Evolutionary conservation across 2,329 filamentous ascomycete genomes (phyloP).

Genomic region (Cytospora paraplurivora): DNA sequence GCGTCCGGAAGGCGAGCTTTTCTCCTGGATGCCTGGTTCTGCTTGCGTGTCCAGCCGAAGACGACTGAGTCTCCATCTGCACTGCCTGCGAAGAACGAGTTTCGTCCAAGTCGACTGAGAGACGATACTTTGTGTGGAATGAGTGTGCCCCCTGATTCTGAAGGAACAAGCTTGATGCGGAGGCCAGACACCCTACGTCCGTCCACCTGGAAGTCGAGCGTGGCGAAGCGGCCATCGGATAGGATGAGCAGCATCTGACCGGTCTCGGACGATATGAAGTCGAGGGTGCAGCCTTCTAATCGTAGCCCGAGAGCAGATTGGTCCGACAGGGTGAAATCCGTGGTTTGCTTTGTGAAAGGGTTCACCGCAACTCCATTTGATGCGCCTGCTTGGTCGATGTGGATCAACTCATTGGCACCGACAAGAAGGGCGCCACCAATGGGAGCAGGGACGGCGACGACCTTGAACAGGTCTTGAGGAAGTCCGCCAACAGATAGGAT

Average conservation of each 20-base stretch:
- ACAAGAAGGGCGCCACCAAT: constrained; percentile 87
- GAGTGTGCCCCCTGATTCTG: constrained; percentile 63
- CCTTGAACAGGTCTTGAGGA: constrained; percentile 82
- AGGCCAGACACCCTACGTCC: constrained; percentile 89
- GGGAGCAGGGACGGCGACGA: constrained; percentile 80
- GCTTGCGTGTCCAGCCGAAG: constrained; percentile 75
- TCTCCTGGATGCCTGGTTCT: constrained; percentile 61
- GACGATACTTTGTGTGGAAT: constrained; percentile 68
- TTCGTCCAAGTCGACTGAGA: constrained; percentile 66
- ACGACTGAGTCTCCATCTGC: constrained; percentile 81
- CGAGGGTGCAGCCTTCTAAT: constrained; percentile 78
- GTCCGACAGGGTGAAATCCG: constrained; percentile 82
- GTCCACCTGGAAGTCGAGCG: constrained; percentile 83
- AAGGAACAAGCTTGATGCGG: constrained; percentile 65
- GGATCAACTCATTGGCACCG: constrained; percentile 87
- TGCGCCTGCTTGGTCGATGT: constrained; percentile 94
- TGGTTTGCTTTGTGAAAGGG: constrained; percentile 79
- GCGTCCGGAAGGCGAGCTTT: constrained; percentile 63
- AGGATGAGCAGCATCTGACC: constrained; percentile 86
- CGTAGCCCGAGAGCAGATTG: constrained; percentile 79
- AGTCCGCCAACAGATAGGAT: constrained; percentile 84
- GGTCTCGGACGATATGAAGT: constrained; percentile 72
- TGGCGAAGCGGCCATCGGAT: constrained; percentile 70
- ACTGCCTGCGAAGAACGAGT: constrained; percentile 80
- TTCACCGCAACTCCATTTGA: constrained; percentile 92